phyloP scores from a whole-genome alignment of 495 filamentous ascomycete species.

The Cudoniella acicularis region DNA sequence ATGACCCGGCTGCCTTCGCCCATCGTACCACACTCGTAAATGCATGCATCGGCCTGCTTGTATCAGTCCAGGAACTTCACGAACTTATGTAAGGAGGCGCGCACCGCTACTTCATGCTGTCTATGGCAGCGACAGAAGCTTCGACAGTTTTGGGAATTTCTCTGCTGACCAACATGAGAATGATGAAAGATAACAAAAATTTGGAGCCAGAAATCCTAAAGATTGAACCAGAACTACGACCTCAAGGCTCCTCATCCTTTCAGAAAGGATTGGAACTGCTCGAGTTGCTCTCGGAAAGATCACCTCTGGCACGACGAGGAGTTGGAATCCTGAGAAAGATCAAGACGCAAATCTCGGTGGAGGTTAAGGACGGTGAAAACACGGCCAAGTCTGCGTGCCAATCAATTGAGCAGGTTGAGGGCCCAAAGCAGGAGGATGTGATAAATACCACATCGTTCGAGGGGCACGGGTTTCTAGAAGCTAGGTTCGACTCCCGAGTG shows the following conservation, averaged over 20 bases:
- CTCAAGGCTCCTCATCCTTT: not conserved
- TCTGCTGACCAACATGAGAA: too few species aligned
- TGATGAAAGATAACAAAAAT: not conserved
- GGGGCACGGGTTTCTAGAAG: too few species aligned
- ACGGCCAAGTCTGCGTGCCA: too few species aligned
- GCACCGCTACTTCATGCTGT: conserved; percentile 1
- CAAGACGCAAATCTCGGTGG: too few species aligned
- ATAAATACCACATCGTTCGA: too few species aligned
- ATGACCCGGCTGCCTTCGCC: not conserved
- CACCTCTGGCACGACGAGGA: not conserved
- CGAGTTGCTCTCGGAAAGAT: not conserved
- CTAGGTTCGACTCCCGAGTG: too few species aligned
- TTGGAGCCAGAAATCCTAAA: not conserved
- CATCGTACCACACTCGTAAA: not conserved
- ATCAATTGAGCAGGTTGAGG: too few species aligned
- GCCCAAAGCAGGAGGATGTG: too few species aligned
- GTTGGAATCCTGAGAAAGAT: not conserved
- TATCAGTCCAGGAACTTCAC: not conserved
- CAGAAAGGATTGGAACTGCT: not conserved
- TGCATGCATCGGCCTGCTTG: not conserved
- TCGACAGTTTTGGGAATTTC: not conserved
- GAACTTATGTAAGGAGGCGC: not conserved
- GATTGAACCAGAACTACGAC: not conserved
- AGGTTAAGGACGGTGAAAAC: too few species aligned
- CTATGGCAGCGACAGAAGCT: not conserved